phyloP scores from a whole-genome alignment of 345 rosid genomes.

The Dimocarpus longan region DNA sequence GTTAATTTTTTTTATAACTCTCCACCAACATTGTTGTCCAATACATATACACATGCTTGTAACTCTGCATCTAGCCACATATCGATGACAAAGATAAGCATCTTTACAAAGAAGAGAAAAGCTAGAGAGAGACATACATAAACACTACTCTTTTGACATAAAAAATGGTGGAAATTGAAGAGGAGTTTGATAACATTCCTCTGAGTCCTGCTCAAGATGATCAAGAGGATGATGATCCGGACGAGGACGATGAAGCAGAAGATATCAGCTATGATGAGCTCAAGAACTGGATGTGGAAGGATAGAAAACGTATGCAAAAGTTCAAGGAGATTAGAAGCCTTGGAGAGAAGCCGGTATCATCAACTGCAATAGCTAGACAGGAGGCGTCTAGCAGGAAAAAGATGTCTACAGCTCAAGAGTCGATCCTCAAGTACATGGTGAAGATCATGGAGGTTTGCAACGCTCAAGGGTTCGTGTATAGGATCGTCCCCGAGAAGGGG shows the following conservation, averaged over 20 bases:
- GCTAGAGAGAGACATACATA: background rate
- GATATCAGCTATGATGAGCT: constrained; percentile 54
- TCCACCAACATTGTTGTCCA: background rate
- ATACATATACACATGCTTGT: background rate
- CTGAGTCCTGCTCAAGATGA: background rate
- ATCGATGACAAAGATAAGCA: background rate
- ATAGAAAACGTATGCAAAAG: constrained; percentile 49
- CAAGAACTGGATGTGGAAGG: constrained; percentile 68
- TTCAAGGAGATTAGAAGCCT: background rate
- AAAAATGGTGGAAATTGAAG: constrained; percentile 3
- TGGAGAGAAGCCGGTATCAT: constrained; percentile 28
- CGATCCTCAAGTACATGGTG: constrained; percentile 68
- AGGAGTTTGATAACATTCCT: background rate
- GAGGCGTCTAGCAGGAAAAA: constrained; percentile 53
- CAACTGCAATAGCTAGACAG: background rate
- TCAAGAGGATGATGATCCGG: constrained; percentile 1
- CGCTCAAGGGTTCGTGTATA: constrained; percentile 65
- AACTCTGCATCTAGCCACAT: background rate
- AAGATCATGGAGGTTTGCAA: constrained; percentile 80
- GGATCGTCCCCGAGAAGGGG: constrained; percentile 71
- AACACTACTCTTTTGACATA: background rate
- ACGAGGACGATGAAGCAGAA: constrained; percentile 19
- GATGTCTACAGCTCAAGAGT: constrained; percentile 66
- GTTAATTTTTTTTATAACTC: no score
- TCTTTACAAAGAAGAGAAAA: background rate